Evolutionary conservation across 1,139 yeast genomes (phyloP).

Genomic region (Trichomonascaceae sp.): DNA sequence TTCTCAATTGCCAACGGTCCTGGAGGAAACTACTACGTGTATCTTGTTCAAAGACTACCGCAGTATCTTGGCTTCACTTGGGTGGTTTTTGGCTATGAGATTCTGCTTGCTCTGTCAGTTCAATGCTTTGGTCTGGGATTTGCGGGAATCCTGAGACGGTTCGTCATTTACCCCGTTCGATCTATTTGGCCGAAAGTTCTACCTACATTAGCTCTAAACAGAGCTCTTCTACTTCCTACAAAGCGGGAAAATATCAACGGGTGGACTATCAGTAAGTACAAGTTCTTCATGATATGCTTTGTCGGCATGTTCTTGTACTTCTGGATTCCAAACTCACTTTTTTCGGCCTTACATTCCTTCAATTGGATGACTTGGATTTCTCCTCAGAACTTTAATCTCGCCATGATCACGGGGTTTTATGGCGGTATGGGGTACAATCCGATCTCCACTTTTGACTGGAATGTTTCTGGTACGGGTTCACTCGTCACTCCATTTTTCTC

Average conservation of each 20-base stretch:
- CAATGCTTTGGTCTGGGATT: constrained; percentile 59
- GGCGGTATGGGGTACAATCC: constrained; percentile 53
- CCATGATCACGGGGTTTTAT: constrained; percentile 50
- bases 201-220: constrained; percentile 52
- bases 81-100: constrained; percentile 47
- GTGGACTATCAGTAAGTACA: constrained; percentile 45
- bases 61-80: constrained; percentile 39
- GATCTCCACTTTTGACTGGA: constrained; percentile 48
- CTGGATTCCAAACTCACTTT: constrained; percentile 52
- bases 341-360: constrained; percentile 45
- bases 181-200: constrained; percentile 54
- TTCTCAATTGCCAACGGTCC: constrained; percentile 30
- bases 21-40: constrained; percentile 35
- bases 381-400: constrained; percentile 49
- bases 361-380: constrained; percentile 62
- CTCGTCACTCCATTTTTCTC: constrained; percentile 44
- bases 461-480: constrained; percentile 30
- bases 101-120: constrained; percentile 45
- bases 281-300: constrained; percentile 39
- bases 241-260: constrained; percentile 37
- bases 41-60: constrained; percentile 27
- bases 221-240: constrained; percentile 41
- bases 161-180: constrained; percentile 51
- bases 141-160: constrained; percentile 54
- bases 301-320: constrained; percentile 43